phyloP scores from a whole-genome alignment of 345 rosid species.

The Iberis pinnata region DNA sequence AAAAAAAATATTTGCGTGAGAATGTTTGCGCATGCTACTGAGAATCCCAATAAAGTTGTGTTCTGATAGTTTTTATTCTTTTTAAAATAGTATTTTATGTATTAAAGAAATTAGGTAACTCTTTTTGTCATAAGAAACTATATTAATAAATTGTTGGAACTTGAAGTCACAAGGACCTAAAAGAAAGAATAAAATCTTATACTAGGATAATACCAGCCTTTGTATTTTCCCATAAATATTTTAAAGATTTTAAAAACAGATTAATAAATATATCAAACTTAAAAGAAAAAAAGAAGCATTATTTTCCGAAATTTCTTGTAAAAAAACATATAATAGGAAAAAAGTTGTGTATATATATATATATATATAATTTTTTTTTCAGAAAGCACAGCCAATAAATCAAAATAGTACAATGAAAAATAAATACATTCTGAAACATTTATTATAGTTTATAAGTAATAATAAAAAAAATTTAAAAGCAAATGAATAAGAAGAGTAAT shows the following conservation, averaged over 20 bases:
- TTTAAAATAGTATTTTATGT: background rate
- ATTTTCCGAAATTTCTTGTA: background rate
- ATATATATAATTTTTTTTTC: too few relatives aligned
- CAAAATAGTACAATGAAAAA: background rate
- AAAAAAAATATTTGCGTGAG: conserved; percentile 14
- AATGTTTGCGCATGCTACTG: conserved; percentile 32
- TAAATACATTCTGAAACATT: background rate
- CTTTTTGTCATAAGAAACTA: conserved; percentile 13
- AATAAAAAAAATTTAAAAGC: background rate
- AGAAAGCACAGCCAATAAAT: too few relatives aligned
- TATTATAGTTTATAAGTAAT: background rate
- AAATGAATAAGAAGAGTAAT: too few relatives aligned
- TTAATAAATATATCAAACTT: conserved; percentile 3
- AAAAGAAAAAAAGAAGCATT: conserved; percentile 4
- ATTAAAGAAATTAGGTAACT: conserved; percentile 21
- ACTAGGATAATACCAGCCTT: conserved; percentile 16
- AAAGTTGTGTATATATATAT: background rate
- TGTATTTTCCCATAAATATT: background rate
- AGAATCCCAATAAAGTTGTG: conserved; percentile 30
- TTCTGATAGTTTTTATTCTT: conserved; percentile 19
- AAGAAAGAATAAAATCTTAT: conserved; percentile 6
- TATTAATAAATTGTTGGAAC: conserved; percentile 27
- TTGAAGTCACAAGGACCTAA: conserved; percentile 30
- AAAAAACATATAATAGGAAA: background rate
- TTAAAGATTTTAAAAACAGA: background rate